Base-by-base conservation (phyloP, 2,329 filamentous ascomycete genomes). In the Hymenoscyphus scutula region DNA sequence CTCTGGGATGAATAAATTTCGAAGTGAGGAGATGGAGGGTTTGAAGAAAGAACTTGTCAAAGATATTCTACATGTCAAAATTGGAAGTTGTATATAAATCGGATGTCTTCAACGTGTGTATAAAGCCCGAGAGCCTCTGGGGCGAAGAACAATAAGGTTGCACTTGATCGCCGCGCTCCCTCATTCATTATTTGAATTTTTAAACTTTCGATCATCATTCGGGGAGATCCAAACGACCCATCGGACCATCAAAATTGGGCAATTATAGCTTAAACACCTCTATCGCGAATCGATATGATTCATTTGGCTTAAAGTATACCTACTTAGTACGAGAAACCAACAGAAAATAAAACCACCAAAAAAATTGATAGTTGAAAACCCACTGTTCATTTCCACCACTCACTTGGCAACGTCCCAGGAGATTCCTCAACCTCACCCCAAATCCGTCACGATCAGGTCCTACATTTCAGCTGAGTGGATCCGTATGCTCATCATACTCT, bases 1-100 rank as follows among this genome's bases (percentile, higher is more conserved):
- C 71, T 80, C 3, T 82, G 80, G 80, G 73, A 77, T 30, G 79
- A 83, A 70, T 81, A 75, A 64, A 57, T 32, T 11, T 48, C 8
- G 10, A 23, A 23, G 13, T 25, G n/a, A 51, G 11, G 53, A 23
- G 5, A 5, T 23, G 13, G 7, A 19, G 5, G 17, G 34, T 11
- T 25, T 11, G 15, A 29, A 34, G 15, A 15, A 56, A 32, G 8
- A 13, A 23, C 45, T 11, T 7, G 8, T 4, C 19, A 51, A 51
- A 10, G n/a, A 15, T 10, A 23, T 10, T 48, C 41, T 48, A n/a
- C 23, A 10, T 23, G 19, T 11, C 19, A 23, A 23, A 48, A 11
- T 6, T 23, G 41, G 7, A 48, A 25, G 23, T 13, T 25, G 19
- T 51, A 51, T 51, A 23, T 51, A 27, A 51, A 51, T 11, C 13